Evolutionary conservation across 441 rosid genomes (phyloP).

Genomic region (Gossypium trilobum): DNA sequence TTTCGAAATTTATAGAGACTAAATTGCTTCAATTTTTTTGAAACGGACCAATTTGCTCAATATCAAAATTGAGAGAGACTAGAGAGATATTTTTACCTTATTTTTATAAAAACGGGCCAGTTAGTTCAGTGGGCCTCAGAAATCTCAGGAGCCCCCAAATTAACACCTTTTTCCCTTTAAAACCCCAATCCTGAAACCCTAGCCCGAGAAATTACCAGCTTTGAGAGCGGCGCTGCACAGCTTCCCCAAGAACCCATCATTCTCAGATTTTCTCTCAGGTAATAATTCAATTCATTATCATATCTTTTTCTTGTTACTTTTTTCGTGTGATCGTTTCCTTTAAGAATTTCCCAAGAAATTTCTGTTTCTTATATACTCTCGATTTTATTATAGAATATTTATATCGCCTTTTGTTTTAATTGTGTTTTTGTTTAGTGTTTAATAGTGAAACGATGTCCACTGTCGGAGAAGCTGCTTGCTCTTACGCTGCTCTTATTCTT

Average conservation of each 20-base stretch:
- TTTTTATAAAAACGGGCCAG: background rate
- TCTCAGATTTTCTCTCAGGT: background rate
- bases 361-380: background rate
- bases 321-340: background rate
- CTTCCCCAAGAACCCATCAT: too few species aligned
- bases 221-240: slow-evolving; percentile 8
- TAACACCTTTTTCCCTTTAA: background rate
- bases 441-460: slow-evolving; percentile 41
- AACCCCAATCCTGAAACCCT: background rate
- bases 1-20: too few species aligned
- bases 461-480: slow-evolving; percentile 58
- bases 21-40: too few species aligned
- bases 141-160: background rate
- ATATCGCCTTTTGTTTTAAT: background rate
- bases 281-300: too few species aligned
- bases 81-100: background rate
- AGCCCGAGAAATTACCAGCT: background rate
- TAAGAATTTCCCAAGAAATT: background rate
- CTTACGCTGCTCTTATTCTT: slow-evolving; percentile 63
- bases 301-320: background rate
- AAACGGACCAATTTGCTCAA: background rate
- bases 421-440: background rate
- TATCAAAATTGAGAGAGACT: background rate
- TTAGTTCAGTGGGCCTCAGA: background rate
- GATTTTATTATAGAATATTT: background rate